phyloP scores from a whole-genome alignment of 1,284 basidiomycete species.

The Apiotrichum brassicae region DNA sequence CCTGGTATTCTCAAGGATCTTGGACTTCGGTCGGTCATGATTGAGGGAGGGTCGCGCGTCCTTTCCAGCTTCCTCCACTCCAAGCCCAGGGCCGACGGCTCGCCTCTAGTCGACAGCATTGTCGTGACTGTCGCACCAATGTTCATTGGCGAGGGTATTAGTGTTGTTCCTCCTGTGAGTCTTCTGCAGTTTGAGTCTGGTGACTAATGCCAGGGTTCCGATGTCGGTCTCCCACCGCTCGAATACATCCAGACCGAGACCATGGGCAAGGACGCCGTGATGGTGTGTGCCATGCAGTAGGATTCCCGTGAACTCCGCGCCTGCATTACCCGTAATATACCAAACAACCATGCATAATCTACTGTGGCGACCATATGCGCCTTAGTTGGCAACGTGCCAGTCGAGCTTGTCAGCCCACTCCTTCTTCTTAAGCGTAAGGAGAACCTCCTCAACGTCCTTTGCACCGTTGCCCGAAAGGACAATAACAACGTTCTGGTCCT shows the following conservation, averaged over 20 bases:
- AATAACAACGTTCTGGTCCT: conserved; percentile 82
- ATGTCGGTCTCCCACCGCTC: conserved; percentile 29
- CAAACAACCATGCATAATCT: background rate
- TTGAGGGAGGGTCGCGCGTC: conserved; percentile 84
- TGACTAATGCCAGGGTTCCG: conserved; percentile 21
- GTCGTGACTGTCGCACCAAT: conserved; percentile 77
- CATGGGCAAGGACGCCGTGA: conserved; percentile 45
- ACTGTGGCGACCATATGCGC: background rate
- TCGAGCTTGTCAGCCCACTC: conserved; percentile 85
- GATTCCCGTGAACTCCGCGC: background rate
- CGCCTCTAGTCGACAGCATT: conserved; percentile 58
- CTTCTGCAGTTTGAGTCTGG: background rate
- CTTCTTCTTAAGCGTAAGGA: conserved; percentile 41
- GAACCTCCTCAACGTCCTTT: conserved; percentile 44
- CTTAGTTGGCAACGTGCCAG: conserved; percentile 59
- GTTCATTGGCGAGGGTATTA: conserved; percentile 69
- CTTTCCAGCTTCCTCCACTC: conserved; percentile 67
- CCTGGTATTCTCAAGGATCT: conserved; percentile 53
- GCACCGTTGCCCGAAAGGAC: conserved; percentile 43
- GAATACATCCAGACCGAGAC: conserved; percentile 35
- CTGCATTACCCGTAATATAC: background rate
- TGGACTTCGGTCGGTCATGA: conserved; percentile 74
- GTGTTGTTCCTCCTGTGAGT: conserved; percentile 42
- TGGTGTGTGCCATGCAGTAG: conserved; percentile 25
- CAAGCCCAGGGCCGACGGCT: conserved; percentile 31